Base-by-base conservation (phyloP, 495 filamentous ascomycete genomes). In the Tuber umbilicatum region DNA sequence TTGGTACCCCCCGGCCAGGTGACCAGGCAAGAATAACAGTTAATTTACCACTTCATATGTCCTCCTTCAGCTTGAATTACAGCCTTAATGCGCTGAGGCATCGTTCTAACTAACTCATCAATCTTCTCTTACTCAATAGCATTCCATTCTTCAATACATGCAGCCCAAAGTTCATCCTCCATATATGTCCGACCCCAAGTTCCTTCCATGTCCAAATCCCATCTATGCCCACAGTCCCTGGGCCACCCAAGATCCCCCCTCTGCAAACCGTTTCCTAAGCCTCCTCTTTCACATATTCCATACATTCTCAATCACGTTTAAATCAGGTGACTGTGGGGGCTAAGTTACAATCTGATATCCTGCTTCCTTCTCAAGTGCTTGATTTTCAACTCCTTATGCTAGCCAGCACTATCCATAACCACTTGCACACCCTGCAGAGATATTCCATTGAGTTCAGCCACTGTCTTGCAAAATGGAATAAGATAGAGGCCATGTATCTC, bases 11-110 rank as follows among this genome's bases (percentile, higher is more conserved):
- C 6, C 23, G 9, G n/a, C 45, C 6, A 7, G 16, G 45, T n/a
- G 47, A n/a, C 47, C 6, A 6, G 23, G 23, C 47, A n/a, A n/a
- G 23, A n/a, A 55, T 55, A 10, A 1, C 6, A 19, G 2, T 55
- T 10, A 3, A 55, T 55, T 55, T n/a, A 55, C 47, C 6, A 55
- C 47, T 55, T 55, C 21, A 17, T 68, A n/a, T 75, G 38, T 3
- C 69, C 69, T 39, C 69, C 69, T 71, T 45, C 45, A 75, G 42
- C 69, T 12, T 75, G 64, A 47, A 75, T 75, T 45, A 39, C 43
- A n/a, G 73, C 40, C 35, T 41, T 12, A 68, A 75, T 70, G 17
- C 14, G 3, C 2, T 39, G 3, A 47, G 39, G 50, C 70, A 75
- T 71, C 39, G 39, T 47, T 71, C 47, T 35, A 39, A 75, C 40